Evolutionary conservation across 2,329 filamentous ascomycete genomes (phyloP), one percentile per base, ranked within the genome.

Genomic region (Aspergillus hortae): DNA sequence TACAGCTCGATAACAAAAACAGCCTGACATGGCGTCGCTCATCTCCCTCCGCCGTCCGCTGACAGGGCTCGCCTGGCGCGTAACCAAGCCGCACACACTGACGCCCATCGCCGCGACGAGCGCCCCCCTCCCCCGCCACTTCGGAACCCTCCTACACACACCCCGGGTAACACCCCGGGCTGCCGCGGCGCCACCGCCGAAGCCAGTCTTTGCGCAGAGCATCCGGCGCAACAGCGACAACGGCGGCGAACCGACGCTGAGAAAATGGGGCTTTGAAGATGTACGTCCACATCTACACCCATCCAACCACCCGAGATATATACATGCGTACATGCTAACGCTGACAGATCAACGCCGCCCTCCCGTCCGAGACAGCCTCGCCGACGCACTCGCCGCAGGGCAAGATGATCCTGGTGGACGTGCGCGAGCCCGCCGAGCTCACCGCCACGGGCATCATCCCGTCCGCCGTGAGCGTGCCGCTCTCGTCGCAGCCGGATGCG

Each of bases 401-500:
- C 12, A 56, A 62, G 17, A 58, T 68, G 25, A 72, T 74, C 56
- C 64, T 74, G 35, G 61, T 74, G 52, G 76, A 78, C 57, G 76
- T 78, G 56, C 75, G 76, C 56, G 75, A 78, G 66, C 75, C 76
- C 49, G 59, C 65, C 55, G 74, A 78, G 61, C 60, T 78, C n/a
- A 56, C 57, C 47, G 60, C 68, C 17, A 75, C 75, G 1, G 74
- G 76, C 11, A 70, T 74, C 5, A 96, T 99, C 65, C 94, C 94
- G 1, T 82, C 82, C 43, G 85, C 91, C 1, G 75, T 92, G 63
- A 92, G 92, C 75, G 83, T 99, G 45, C 92, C 94, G 46, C 80
- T 97, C 56, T 82, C 79, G 6, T 87, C 85, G 5, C 80, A 85
- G 40, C 86, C 91, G 1, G 91, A 96, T 70, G 87, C 87, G 53